These are phyloP conservation scores for Blastobotrys raffinosifermentans DNA, from an alignment of 1,139 yeast genomes.

Conservation along the genomic window DNA sequence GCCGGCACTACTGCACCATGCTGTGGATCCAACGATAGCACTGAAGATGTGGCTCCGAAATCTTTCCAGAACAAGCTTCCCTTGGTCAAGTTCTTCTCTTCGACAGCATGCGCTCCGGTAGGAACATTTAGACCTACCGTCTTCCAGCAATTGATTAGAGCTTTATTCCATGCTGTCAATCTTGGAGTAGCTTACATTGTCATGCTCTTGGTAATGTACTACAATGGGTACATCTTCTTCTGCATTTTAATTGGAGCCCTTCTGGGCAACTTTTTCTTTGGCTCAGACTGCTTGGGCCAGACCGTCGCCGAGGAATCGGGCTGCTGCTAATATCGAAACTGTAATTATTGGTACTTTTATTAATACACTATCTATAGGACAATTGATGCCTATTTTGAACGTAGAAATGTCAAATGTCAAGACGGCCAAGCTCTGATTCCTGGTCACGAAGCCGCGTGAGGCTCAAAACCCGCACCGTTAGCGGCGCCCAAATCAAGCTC, in stretches of 20 bases:
- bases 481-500: no score
- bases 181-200: slow-evolving; percentile 60
- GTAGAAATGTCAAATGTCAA: no score
- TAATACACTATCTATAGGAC: no score
- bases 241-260: slow-evolving; percentile 59
- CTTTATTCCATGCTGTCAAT: slow-evolving; percentile 47
- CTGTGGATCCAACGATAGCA: background rate
- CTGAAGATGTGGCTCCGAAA: background rate
- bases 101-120: slow-evolving; percentile 1
- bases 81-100: background rate
- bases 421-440: no score
- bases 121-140: slow-evolving; percentile 33
- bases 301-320: slow-evolving; percentile 14
- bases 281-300: slow-evolving; percentile 22
- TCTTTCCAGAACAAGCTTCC: background rate
- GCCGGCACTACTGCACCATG: slow-evolving; percentile 1
- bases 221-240: slow-evolving; percentile 61
- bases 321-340: slow-evolving; percentile 13
- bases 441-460: no score
- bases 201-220: slow-evolving; percentile 69
- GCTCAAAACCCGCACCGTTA: no score
- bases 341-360: background rate
- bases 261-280: slow-evolving; percentile 45
- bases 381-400: no score
- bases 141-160: slow-evolving; percentile 46